Evolutionary conservation across 345 rosid genomes (phyloP), one percentile per base, ranked within the genome.

Genomic region (Eucalyptus lansdowneana): DNA sequence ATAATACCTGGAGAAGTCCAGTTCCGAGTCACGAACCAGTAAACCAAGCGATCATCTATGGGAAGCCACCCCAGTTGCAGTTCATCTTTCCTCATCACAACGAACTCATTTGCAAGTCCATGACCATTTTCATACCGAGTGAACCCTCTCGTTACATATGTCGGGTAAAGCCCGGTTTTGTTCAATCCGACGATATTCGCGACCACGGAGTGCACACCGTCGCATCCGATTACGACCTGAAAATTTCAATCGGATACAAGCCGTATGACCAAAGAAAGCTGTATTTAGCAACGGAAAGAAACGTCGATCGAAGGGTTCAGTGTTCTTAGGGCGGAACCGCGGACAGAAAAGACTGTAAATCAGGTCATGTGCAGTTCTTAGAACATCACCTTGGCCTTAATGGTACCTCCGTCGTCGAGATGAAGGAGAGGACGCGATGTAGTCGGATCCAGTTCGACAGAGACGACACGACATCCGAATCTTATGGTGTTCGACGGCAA

Each of bases 401-500:
- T 60, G 47, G 81, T 19, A 90, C 83, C 72, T 76, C 92, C 92
- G 81, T 90, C 88, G 9, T 69, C 86, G 72, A 92, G 92, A 24
- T 87, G 88, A 65, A 92, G 90, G 45, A 88, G 24, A 29, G 91
- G 88, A 50, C 54, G 31, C 11, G 91, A 80, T 16, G 92, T 89
- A 7, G 49, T 45, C 16, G 88, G 89, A 44, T 92, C 89, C 60
- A 67, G 37, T 7, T 87, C 37, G 49, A 92, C 67, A n/a, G 90
- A 91, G 6, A 80, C n/a, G 8, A 92, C 91, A 21, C 87, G 86
- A 50, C 88, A 89, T n/a, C 94, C 94, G 37, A 92, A 91, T 15
- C 89, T 91, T 27, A 95, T 67, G 12, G 93, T 92, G 86, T 90
- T 90, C 12, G 5, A 50, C 37, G 96, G 97, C 88, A 94, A 90